Conservation (phyloP, 768 basidiomycete genomes). For the Kwoniella botswanensis region DNA sequence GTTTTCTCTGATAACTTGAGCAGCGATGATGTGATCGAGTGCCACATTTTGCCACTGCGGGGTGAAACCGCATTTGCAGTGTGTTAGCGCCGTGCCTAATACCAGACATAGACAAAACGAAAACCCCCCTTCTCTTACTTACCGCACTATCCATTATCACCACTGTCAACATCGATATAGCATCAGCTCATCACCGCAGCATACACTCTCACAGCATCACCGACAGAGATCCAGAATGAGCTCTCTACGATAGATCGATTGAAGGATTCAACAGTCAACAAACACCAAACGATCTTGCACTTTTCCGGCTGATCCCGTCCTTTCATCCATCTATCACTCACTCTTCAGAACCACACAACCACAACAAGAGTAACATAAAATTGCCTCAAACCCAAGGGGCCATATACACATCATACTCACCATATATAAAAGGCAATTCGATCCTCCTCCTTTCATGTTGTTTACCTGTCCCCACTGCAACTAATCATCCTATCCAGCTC, state of each 20-base stretch:
- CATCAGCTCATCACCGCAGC: neutral
- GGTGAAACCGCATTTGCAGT: conserved; percentile 7
- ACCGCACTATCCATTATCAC: neutral
- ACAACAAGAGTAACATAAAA: neutral
- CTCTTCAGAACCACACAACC: conserved; percentile 1
- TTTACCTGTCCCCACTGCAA: no score
- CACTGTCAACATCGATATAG: neutral
- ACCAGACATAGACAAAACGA: conserved; percentile 1
- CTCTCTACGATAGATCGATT: no score
- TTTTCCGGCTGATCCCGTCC: conserved; percentile 21
- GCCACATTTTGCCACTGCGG: conserved; percentile 18
- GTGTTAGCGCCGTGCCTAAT: conserved; percentile 8
- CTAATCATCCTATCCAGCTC: conserved; percentile 1
- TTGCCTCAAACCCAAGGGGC: neutral
- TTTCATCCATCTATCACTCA: neutral
- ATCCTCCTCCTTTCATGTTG: conserved; percentile 19
- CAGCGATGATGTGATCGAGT: conserved; percentile 1
- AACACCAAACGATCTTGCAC: neutral
- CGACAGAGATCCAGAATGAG: neutral
- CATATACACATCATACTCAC: neutral
- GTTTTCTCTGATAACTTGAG: neutral
- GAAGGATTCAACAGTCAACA: no score
- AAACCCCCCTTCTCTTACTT: neutral
- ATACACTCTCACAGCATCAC: neutral
- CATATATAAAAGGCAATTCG: neutral